Percentiles rank a stretch among this genome's conserved stretches.
phyloP scores from a whole-genome alignment of 2,329 filamentous ascomycete species.

The Keithomyces neogunnii region DNA sequence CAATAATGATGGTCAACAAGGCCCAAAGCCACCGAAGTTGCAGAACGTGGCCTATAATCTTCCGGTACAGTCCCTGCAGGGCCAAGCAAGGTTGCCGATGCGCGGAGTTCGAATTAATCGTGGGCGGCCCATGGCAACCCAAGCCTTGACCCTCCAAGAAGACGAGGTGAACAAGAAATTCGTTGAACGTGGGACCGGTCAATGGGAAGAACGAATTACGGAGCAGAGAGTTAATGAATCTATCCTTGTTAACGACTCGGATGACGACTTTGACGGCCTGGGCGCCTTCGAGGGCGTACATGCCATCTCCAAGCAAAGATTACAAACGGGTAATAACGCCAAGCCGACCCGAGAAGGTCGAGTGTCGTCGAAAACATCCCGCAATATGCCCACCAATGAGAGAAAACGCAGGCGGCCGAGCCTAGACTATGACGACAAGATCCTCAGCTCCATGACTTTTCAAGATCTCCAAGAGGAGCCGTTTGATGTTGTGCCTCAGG shows the following conservation, averaged over 20 bases:
- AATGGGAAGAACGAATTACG: constrained; percentile 13
- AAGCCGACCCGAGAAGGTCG: constrained; percentile 15
- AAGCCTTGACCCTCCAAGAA: constrained; percentile 1
- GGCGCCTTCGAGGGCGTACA: constrained; percentile 14
- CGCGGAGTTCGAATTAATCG: constrained; percentile 18
- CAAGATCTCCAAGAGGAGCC: constrained; percentile 39
- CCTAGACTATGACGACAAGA: constrained; percentile 49
- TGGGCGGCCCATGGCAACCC: neutral
- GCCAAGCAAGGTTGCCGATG: constrained; percentile 28
- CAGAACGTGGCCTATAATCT: constrained; percentile 11
- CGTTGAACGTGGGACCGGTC: constrained; percentile 11
- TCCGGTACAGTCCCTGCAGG: constrained; percentile 11
- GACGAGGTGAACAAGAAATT: constrained; percentile 1
- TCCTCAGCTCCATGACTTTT: constrained; percentile 46
- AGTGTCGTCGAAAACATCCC: constrained; percentile 12
- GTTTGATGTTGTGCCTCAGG: constrained; percentile 45
- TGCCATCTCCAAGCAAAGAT: constrained; percentile 16
- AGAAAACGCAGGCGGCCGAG: constrained; percentile 35
- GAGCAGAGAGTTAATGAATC: constrained; percentile 12
- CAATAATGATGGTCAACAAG: constrained; percentile 11
- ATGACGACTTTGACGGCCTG: constrained; percentile 16
- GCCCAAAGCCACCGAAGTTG: constrained; percentile 11
- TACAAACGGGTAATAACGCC: constrained; percentile 10
- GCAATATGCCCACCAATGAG: constrained; percentile 13
- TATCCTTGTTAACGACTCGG: constrained; percentile 12